phyloP scores from a whole-genome alignment of 108 stramenopile species.

The Mediolabrus comicus region DNA sequence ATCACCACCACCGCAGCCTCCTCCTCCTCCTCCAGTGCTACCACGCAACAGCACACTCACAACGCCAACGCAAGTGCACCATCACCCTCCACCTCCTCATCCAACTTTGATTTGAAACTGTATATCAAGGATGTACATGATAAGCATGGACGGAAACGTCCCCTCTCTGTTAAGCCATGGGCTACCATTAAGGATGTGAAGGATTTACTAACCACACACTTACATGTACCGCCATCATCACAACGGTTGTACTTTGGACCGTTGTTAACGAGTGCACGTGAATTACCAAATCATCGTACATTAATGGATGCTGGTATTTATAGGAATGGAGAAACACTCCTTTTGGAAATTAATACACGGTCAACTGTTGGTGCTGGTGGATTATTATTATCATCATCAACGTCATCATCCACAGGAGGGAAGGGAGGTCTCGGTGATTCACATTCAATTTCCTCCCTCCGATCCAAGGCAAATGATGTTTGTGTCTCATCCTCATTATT shows the following conservation, averaged over 20 bases:
- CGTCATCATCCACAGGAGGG: neutral
- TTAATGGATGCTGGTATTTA: conserved; percentile 88
- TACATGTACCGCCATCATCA: conserved; percentile 65
- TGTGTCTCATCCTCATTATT: conserved; percentile 70
- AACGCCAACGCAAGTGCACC: neutral
- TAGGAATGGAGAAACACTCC: conserved; percentile 71
- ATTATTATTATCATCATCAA: too few relatives aligned
- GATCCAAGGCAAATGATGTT: conserved; percentile 52
- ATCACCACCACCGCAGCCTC: too few relatives aligned
- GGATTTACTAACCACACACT: conserved; percentile 59
- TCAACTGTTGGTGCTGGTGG: too few relatives aligned
- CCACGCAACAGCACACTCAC: neutral
- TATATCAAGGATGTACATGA: conserved; percentile 80
- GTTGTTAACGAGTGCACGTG: conserved; percentile 57
- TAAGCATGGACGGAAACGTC: conserved; percentile 62
- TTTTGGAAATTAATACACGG: conserved; percentile 74
- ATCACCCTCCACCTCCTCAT: neutral
- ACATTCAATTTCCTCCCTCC: conserved; percentile 42
- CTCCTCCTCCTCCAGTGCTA: too few relatives aligned
- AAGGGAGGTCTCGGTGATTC: neutral
- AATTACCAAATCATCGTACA: conserved; percentile 81
- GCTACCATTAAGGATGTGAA: conserved; percentile 86
- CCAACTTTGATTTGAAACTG: conserved; percentile 63
- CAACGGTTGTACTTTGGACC: conserved; percentile 81
- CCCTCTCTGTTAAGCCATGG: conserved; percentile 79